Conservation (phyloP, 495 filamentous ascomycete species). For the Aspergillus carlsbadensis region DNA sequence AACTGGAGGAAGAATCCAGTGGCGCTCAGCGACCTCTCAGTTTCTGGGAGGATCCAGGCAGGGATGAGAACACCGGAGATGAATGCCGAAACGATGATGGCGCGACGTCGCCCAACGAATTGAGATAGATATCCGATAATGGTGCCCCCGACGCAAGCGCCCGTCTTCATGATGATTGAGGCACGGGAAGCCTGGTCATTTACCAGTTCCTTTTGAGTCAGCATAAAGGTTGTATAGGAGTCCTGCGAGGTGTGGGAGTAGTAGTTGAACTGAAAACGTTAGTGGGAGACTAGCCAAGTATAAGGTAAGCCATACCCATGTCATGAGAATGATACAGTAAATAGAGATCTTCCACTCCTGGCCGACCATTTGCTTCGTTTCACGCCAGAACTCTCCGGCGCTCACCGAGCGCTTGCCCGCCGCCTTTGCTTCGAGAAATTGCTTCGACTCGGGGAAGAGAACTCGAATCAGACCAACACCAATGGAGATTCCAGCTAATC, state of each 20-base stretch:
- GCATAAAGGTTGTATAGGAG: constrained; percentile 75
- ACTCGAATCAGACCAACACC: constrained; percentile 61
- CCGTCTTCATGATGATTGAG: constrained; percentile 70
- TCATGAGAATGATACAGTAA: constrained; percentile 72
- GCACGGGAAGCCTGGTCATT: constrained; percentile 63
- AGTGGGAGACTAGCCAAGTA: background rate
- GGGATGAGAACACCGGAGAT: constrained; percentile 61
- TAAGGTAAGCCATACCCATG: constrained; percentile 40
- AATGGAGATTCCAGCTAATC: constrained; percentile 59
- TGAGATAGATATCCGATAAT: constrained; percentile 72
- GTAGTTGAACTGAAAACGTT: constrained; percentile 45
- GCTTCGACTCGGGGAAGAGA: constrained; percentile 66
- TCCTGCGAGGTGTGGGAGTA: constrained; percentile 71
- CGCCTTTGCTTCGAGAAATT: constrained; percentile 65
- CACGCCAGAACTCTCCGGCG: constrained; percentile 56
- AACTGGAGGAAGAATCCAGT: constrained; percentile 77
- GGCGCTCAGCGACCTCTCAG: constrained; percentile 56
- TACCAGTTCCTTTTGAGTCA: constrained; percentile 60
- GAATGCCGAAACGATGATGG: constrained; percentile 60
- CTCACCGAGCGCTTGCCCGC: constrained; percentile 46
- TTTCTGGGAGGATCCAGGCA: constrained; percentile 66
- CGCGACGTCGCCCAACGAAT: constrained; percentile 65
- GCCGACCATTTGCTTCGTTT: constrained; percentile 59
- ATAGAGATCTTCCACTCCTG: constrained; percentile 70
- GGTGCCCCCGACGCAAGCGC: constrained; percentile 71